Evolutionary conservation across 148 eudicot genomes (phyloP), one percentile per base, ranked within the genome.

Genomic region (Chenopodium formosanum): DNA sequence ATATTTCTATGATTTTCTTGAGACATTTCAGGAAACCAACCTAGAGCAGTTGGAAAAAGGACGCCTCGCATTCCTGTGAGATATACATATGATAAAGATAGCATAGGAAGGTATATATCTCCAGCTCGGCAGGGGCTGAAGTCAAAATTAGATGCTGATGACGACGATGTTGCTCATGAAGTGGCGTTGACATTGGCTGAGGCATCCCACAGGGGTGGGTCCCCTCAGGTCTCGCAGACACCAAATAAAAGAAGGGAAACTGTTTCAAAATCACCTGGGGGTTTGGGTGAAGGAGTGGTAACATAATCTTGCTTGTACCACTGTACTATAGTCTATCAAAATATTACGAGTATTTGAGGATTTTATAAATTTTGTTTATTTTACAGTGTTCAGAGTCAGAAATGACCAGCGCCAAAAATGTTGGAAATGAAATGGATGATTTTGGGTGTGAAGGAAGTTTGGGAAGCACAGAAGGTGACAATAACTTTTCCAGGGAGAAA

Each of bases 141-240:
- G 86, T 77, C 85, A 58, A 94, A 90, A 86, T 86, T 82, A 48
- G 89, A 89, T 86, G 86, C 83, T 80, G 88, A 78, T 84, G 93
- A 89, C 71, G 93, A 91, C 70, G 93, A 90, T 79, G 99, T 90
- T 79, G 97, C 92, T 63, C 98, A 94, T 81, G 93, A 91, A 87
- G 91, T 90, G 75, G 98, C 97, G 69, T 80, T 94, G 85, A 94
- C 92, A 60, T 88, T 97, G 79, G 94, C 99, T 32, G 99, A 91
- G 91, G 99, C 99, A 83, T 97, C 98, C 86, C 93, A 97, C 78
- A 91, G 92, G 85, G 99, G 95, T 80, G 95, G 98, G 76, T 94
- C 99, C 84, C 97, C 98, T 40, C 95, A 91, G 83, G 85, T 88
- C 52, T 94, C 95, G 82, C 92, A 87, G 74, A 88, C 95, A 68